Evolutionary conservation across 2,329 filamentous ascomycete species (phyloP).

Genomic region (Fusarium sp.): DNA sequence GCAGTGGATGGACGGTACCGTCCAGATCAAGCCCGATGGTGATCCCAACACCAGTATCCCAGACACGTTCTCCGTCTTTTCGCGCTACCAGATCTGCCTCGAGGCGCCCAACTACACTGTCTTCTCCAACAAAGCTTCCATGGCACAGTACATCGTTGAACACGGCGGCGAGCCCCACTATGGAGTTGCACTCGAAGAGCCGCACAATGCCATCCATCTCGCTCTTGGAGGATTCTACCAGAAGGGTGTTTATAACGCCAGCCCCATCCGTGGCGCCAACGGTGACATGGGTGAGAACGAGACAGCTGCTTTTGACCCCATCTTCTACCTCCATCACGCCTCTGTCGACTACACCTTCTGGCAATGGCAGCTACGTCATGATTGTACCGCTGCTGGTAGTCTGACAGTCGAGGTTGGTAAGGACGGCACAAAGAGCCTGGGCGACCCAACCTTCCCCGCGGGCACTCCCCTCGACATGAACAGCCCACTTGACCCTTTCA

Average conservation of each 20-base stretch:
- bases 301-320: neutral
- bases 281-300: neutral
- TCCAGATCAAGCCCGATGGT: no score
- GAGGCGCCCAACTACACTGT: neutral
- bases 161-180: no score
- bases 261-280: neutral
- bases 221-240: neutral
- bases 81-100: neutral
- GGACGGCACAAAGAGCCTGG: no score
- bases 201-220: neutral
- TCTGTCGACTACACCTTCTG: neutral
- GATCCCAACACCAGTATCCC: neutral
- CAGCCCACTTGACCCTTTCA: no score
- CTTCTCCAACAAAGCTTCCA: neutral
- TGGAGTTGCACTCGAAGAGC: neutral
- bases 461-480: no score
- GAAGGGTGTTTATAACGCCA: neutral
- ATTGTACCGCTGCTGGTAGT: no score
- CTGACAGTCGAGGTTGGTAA: no score
- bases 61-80: neutral
- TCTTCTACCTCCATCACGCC: neutral
- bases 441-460: no score
- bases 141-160: no score
- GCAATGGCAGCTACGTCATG: no score
- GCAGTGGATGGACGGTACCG: no score